Conservation (phyloP, 768 basidiomycete genomes). For the Collybia nuda region DNA sequence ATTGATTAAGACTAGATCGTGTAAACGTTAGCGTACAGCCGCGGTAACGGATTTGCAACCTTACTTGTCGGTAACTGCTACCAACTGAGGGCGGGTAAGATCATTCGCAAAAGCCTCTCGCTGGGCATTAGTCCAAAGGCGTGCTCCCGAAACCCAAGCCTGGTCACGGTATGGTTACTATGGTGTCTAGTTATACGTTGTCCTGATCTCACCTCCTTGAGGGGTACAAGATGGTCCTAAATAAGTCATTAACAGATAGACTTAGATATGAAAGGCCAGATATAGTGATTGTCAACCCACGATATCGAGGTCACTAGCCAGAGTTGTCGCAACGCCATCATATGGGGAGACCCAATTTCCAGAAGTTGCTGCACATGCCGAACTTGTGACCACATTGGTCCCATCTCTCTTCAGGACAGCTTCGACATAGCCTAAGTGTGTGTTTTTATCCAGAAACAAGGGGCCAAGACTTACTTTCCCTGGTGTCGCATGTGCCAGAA, state of each 20-base stretch:
- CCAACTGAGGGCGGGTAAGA: constrained; percentile 51
- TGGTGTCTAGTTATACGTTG: neutral
- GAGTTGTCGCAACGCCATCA: constrained; percentile 42
- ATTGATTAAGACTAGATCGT: constrained; percentile 37
- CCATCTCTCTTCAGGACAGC: constrained; percentile 47
- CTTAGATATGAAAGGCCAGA: neutral
- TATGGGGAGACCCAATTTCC: constrained; percentile 54
- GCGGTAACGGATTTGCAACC: constrained; percentile 3
- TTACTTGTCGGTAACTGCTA: constrained; percentile 45
- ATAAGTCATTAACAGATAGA: neutral
- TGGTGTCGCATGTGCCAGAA: constrained; percentile 50
- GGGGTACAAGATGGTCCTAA: constrained; percentile 53
- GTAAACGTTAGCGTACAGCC: neutral
- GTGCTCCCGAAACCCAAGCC: constrained; percentile 59
- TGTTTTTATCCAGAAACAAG: neutral
- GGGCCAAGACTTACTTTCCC: constrained; percentile 39
- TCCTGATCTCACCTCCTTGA: constrained; percentile 40
- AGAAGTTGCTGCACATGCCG: constrained; percentile 41
- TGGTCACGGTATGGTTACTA: constrained; percentile 10
- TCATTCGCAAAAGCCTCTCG: constrained; percentile 57
- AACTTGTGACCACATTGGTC: constrained; percentile 38
- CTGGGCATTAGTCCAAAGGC: constrained; percentile 47
- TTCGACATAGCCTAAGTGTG: constrained; percentile 12
- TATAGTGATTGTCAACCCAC: constrained; percentile 24
- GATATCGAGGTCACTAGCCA: constrained; percentile 51